Evolutionary conservation across 2,329 filamentous ascomycete species (phyloP), one percentile per base, ranked within the genome.

Genomic region (Juglanconis oblonga): DNA sequence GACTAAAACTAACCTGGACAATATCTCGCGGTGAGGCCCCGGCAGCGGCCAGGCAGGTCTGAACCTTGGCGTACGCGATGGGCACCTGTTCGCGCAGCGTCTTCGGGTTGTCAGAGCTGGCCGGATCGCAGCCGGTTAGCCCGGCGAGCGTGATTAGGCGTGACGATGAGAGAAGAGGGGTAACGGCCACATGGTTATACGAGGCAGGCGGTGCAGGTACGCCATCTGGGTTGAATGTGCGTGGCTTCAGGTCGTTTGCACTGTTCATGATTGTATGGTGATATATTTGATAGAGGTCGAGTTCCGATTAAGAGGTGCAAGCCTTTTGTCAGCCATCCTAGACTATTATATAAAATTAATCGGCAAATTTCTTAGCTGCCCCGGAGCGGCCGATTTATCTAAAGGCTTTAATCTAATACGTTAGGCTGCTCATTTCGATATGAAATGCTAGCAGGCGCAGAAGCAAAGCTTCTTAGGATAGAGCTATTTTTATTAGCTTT

Each of bases 101-200:
- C 35, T 31, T 45, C 11, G 58, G 58, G 35, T 60, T 60, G 13
- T 57, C 54, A 11, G 58, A 53, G 8, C 52, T 51, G n/a, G 58
- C 53, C 40, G 58, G 58, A 31, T 60, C 58, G 17, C 58, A 60
- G 8, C 58, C 58, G 35, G 58, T 60, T 24, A 57, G 55, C 9
- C 58, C 58, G 10, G 58, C 58, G 17, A 60, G 53, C 29, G 58
- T 60, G 35, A 60, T 42, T 5, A 60, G 58, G 13, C 58, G 58
- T 24, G 58, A 60, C 5, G 54, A 49, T 7, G 58, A 14, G 9
- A 60, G 35, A 1, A 60, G 58, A 52, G 54, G 58, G 35, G 58
- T 60, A 29, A 60, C 31, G 2, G 58, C 58, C 29, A 60, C 58
- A 6, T 60, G 58, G 31, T 53, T 57, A 48, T 60, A 60, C 4